phyloP scores from a whole-genome alignment of 1,284 basidiomycete species.

The Fistulinella cinereoalba region DNA sequence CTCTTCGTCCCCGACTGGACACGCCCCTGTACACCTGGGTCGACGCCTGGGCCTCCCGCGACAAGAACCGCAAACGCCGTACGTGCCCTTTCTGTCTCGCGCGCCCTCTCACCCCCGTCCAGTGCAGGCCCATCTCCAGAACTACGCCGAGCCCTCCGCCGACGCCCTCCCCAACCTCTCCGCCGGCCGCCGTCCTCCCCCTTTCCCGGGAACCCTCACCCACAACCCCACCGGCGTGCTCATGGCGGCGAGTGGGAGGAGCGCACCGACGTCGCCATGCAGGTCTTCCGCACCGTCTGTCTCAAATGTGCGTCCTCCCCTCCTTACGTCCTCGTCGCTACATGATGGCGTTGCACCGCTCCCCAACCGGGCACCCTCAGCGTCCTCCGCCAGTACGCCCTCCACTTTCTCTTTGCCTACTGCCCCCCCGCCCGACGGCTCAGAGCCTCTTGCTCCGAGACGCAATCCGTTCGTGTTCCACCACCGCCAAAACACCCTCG shows the following conservation, averaged over 20 bases:
- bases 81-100: constrained; percentile 36
- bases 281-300: constrained; percentile 88
- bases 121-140: constrained; percentile 88
- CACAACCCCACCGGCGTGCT: constrained; percentile 83
- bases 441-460: constrained; percentile 53
- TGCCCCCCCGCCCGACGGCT: constrained; percentile 47
- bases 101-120: too few species aligned
- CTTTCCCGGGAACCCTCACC: constrained; percentile 75
- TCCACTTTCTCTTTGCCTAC: constrained; percentile 86
- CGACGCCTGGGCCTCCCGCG: too few species aligned
- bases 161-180: constrained; percentile 59
- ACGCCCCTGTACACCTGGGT: constrained; percentile 89
- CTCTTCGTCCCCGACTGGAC: constrained; percentile 95
- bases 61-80: constrained; percentile 83
- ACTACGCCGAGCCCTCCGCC: constrained; percentile 81
- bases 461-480: constrained; percentile 84
- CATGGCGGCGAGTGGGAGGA: constrained; percentile 94
- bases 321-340: neutral
- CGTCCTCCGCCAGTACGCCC: constrained; percentile 79
- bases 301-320: constrained; percentile 73
- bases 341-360: constrained; percentile 65
- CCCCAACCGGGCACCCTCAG: constrained; percentile 77
- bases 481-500: constrained; percentile 86
- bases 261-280: constrained; percentile 93
- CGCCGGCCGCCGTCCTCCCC: constrained; percentile 62